Percentiles rank a stretch among this genome's conserved stretches.
Conservation (phyloP, 2,329 filamentous ascomycete species). For the Purpureocillium takamizusanense region DNA sequence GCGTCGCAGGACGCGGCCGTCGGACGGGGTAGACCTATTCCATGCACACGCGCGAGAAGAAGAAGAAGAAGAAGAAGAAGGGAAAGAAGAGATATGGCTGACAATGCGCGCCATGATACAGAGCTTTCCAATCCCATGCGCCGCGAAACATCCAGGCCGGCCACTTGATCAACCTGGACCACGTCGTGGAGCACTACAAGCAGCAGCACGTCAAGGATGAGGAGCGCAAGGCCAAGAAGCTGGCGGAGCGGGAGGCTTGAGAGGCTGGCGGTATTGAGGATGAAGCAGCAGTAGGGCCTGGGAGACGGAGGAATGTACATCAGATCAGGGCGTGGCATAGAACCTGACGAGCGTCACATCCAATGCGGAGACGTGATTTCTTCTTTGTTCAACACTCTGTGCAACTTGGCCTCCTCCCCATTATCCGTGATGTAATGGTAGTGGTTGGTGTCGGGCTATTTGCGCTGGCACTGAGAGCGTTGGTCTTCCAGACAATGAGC, state of each 20-base stretch:
- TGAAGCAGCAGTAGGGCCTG: too few species aligned
- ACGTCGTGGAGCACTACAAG: constrained; percentile 48
- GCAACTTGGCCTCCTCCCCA: neutral
- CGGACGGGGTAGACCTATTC: too few species aligned
- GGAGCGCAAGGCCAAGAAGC: constrained; percentile 42
- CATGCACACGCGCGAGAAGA: too few species aligned
- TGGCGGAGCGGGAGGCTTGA: constrained; percentile 31
- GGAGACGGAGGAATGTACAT: too few species aligned
- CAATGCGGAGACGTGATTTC: neutral
- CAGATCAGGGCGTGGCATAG: constrained; percentile 7
- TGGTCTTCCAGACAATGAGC: too few species aligned
- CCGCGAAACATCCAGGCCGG: constrained; percentile 47
- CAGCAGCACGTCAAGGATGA: constrained; percentile 45
- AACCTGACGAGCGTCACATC: neutral
- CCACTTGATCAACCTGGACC: constrained; percentile 43
- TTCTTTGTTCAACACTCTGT: neutral
- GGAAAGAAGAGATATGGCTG: neutral
- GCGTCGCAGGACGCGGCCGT: too few species aligned
- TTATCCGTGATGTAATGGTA: too few species aligned
- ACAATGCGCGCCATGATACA: constrained; percentile 14
- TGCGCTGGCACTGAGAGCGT: too few species aligned
- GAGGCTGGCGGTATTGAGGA: constrained; percentile 11
- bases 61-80: too few species aligned
- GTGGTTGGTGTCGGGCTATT: too few species aligned
- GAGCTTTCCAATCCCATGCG: constrained; percentile 40